Percentiles rank a stretch among this genome's conserved stretches.
Conservation (phyloP, 179 eudicot species). For the Beta macrorhiza region DNA sequence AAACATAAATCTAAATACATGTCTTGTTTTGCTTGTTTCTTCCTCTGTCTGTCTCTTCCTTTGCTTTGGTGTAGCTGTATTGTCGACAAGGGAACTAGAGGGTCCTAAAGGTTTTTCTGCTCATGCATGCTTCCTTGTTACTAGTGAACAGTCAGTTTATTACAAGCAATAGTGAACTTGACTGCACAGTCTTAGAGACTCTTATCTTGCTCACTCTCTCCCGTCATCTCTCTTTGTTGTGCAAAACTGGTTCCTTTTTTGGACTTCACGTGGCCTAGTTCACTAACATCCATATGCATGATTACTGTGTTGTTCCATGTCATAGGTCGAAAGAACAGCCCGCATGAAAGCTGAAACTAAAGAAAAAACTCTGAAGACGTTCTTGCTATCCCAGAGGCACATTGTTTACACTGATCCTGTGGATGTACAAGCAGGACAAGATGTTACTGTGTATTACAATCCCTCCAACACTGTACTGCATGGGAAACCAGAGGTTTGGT, state of each 20-base stretch:
- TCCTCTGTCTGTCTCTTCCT: not conserved
- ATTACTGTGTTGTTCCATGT: conserved; percentile 16
- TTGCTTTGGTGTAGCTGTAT: not conserved
- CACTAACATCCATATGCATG: not conserved
- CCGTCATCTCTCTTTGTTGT: not conserved
- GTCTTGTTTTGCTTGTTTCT: not conserved
- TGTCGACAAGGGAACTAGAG: not conserved
- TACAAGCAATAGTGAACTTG: not conserved
- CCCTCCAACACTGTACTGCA: conserved; percentile 77
- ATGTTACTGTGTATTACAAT: conserved; percentile 78
- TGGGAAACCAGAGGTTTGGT: conserved; percentile 95
- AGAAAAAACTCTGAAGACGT: conserved; percentile 69
- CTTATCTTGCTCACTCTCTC: not conserved
- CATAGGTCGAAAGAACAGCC: conserved; percentile 80
- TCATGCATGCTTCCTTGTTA: not conserved
- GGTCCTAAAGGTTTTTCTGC: not conserved
- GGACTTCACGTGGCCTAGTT: not conserved
- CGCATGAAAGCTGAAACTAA: conserved; percentile 77
- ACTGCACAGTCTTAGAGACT: not conserved
- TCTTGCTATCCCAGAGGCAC: conserved; percentile 88
- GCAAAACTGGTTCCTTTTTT: not conserved
- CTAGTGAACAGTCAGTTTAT: not conserved
- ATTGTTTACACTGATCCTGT: conserved; percentile 93
- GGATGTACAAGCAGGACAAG: conserved; percentile 75
- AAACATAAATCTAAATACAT: not conserved